These are phyloP conservation scores for Inonotus obliquus DNA, from an alignment of 1,284 basidiomycete genomes.

Conservation along the genomic window DNA sequence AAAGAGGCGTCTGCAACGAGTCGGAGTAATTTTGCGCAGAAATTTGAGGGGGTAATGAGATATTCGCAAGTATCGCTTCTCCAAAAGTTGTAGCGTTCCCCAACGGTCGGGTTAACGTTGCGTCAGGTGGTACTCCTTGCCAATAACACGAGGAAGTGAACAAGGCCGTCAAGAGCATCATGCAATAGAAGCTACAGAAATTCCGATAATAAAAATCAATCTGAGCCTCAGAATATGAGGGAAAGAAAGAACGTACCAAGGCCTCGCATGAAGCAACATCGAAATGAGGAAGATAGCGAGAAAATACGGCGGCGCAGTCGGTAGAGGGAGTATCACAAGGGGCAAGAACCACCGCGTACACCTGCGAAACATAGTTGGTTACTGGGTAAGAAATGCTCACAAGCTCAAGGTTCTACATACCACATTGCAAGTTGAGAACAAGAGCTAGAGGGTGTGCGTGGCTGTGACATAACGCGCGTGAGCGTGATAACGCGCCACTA, in stretches of 20 bases:
- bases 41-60: conserved; percentile 23
- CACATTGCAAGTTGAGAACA: no score
- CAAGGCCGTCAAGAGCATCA: conserved; percentile 68
- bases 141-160: conserved; percentile 83
- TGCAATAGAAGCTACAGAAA: conserved; percentile 68
- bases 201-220: conserved; percentile 17
- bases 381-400: background rate
- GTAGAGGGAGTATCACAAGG: conserved; percentile 68
- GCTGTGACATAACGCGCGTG: background rate
- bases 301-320: conserved; percentile 72
- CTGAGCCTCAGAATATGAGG: background rate
- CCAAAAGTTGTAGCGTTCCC: conserved; percentile 64
- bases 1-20: background rate
- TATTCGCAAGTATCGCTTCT: conserved; percentile 47
- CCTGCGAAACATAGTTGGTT: conserved; percentile 35
- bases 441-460: background rate
- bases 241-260: conserved; percentile 51
- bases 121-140: conserved; percentile 68
- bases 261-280: conserved; percentile 69
- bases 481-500: background rate
- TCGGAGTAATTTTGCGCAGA: no score
- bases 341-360: conserved; percentile 82
- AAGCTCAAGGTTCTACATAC: background rate
- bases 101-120: conserved; percentile 51
- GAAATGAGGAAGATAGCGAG: conserved; percentile 69